These are phyloP conservation scores for Huntiella moniliformis DNA, from an alignment of 2,329 filamentous ascomycete species.

Conservation along the genomic window DNA sequence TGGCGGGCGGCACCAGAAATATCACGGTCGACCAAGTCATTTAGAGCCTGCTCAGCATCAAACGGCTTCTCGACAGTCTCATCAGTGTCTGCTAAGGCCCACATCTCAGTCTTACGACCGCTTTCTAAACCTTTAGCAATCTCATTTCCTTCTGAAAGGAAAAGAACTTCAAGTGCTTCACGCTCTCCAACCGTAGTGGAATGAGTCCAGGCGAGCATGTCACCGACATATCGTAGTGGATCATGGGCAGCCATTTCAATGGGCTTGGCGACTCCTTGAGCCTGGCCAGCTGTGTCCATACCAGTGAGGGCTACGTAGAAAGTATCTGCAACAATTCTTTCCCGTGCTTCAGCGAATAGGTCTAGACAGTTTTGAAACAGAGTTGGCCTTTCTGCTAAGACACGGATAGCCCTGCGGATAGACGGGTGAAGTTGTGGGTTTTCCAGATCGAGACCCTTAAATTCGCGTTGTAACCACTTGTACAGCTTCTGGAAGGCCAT, in stretches of 20 bases:
- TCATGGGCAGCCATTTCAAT: conserved; percentile 92
- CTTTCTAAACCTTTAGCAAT: conserved; percentile 59
- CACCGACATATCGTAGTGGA: conserved; percentile 74
- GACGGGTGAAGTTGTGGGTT: conserved; percentile 80
- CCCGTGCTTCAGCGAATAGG: conserved; percentile 77
- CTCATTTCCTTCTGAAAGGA: conserved; percentile 77
- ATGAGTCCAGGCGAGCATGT: conserved; percentile 96
- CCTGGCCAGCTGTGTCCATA: conserved; percentile 34
- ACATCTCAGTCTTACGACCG: conserved; percentile 66
- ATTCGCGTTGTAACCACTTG: conserved; percentile 84
- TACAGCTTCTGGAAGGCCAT: conserved; percentile 89
- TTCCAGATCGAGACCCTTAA: conserved; percentile 80
- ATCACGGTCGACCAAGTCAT: conserved; percentile 72
- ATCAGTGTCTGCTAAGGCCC: conserved; percentile 48
- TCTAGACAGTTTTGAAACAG: conserved; percentile 88
- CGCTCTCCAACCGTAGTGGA: conserved; percentile 85
- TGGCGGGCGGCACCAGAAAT: conserved; percentile 63
- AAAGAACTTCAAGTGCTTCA: conserved; percentile 79
- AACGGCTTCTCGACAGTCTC: conserved; percentile 36
- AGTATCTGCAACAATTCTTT: conserved; percentile 68
- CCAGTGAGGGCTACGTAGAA: conserved; percentile 83
- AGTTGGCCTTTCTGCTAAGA: conserved; percentile 73
- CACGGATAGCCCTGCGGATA: conserved; percentile 65
- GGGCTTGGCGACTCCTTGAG: conserved; percentile 53
- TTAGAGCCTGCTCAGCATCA: conserved; percentile 64